Evolutionary conservation across 2,329 filamentous ascomycete species (phyloP).

Genomic region (Pseudopyrenochaeta lycopersici): DNA sequence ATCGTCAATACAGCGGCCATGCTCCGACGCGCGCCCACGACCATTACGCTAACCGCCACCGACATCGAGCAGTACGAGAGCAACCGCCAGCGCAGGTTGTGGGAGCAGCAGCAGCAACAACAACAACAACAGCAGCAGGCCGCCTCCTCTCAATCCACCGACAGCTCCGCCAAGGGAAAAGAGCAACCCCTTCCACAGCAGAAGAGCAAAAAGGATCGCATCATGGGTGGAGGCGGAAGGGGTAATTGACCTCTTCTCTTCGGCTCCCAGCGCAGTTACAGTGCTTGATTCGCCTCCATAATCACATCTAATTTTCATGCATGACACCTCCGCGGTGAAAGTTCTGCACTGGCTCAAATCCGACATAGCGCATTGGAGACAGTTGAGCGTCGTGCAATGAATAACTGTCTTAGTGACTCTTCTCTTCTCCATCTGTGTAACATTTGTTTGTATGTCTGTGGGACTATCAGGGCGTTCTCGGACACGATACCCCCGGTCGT

Average conservation of each 20-base stretch:
- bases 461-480: background rate
- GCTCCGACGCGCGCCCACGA: conserved; percentile 74
- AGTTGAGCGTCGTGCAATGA: background rate
- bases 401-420: background rate
- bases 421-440: background rate
- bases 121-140: conserved; percentile 16
- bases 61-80: conserved; percentile 77
- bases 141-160: conserved; percentile 26
- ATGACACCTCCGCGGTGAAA: background rate
- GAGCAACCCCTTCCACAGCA: conserved; percentile 15
- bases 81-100: conserved; percentile 55
- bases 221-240: conserved; percentile 36
- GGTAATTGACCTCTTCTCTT: conserved; percentile 12
- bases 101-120: conserved; percentile 38
- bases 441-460: background rate
- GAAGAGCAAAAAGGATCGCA: conserved; percentile 41
- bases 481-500: background rate
- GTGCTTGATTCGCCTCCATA: background rate
- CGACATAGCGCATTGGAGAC: background rate
- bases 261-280: background rate
- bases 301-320: background rate
- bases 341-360: background rate
- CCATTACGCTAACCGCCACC: conserved; percentile 72
- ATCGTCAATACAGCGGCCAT: conserved; percentile 50
- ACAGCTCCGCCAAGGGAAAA: conserved; percentile 20